Conservation (phyloP, 2,329 filamentous ascomycete genomes). For the Sclerotinia trifoliorum region DNA sequence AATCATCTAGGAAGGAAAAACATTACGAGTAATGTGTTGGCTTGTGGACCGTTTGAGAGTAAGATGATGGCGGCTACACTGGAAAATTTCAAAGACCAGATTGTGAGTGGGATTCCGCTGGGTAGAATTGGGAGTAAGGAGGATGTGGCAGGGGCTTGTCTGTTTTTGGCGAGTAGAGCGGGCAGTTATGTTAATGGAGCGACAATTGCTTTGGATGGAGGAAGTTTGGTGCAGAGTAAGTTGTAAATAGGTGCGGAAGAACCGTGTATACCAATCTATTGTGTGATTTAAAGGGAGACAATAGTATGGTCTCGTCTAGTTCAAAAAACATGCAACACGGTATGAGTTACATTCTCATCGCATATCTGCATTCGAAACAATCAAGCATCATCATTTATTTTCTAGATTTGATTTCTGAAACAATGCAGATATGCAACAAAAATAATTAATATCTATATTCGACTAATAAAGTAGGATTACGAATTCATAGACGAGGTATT, state of each 20-base stretch:
- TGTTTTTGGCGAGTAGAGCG: slow-evolving; percentile 67
- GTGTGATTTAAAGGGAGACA: not conserved
- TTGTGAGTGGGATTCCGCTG: slow-evolving; percentile 61
- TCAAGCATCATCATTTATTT: too few relatives aligned
- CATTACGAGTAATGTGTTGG: slow-evolving; percentile 66
- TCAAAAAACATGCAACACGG: too few relatives aligned
- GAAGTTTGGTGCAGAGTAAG: slow-evolving; percentile 48
- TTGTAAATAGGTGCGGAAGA: slow-evolving; percentile 40
- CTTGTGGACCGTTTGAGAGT: slow-evolving; percentile 69
- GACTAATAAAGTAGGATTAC: too few relatives aligned
- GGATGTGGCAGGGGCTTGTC: slow-evolving; percentile 69
- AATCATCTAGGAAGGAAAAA: slow-evolving; percentile 58
- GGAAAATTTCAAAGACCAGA: slow-evolving; percentile 54
- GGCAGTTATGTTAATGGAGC: slow-evolving; percentile 66
- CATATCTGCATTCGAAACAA: too few relatives aligned
- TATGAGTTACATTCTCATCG: too few relatives aligned
- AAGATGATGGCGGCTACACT: slow-evolving; percentile 74
- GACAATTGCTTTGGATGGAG: slow-evolving; percentile 62
- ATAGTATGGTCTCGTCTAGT: not conserved
- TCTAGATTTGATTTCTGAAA: too few relatives aligned
- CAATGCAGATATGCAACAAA: too few relatives aligned
- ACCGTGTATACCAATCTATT: not conserved
- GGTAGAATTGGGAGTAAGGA: slow-evolving; percentile 64
- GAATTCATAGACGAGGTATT: too few relatives aligned
- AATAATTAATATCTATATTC: too few relatives aligned